A percentile compares a stretch with the other conserved stretches of the same genome.
These are phyloP conservation scores for Botryotinia globosa DNA, from an alignment of 2,329 filamentous ascomycete genomes.

Conservation along the genomic window DNA sequence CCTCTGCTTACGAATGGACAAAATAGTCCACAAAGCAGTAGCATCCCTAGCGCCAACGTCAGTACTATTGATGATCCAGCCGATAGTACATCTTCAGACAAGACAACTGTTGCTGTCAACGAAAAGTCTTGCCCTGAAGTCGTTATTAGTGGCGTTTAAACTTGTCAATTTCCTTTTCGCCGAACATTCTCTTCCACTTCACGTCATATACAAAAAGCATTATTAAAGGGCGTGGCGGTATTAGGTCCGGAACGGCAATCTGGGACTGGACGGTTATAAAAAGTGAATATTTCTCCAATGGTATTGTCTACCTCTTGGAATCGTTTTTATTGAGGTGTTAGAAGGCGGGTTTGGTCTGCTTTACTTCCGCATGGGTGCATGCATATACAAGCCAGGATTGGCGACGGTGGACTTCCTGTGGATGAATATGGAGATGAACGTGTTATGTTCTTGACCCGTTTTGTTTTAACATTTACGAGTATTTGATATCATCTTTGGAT, in stretches of 20 bases:
- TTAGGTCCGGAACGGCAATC: conserved; percentile 14
- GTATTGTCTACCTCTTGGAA: not conserved
- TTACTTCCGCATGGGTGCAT: conserved; percentile 12
- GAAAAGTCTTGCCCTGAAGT: conserved; percentile 32
- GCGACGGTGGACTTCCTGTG: conserved; percentile 10
- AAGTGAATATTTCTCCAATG: conserved; percentile 18
- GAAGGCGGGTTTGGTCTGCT: conserved; percentile 11
- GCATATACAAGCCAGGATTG: conserved; percentile 17
- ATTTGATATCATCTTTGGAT: not conserved
- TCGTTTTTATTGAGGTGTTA: conserved; percentile 6
- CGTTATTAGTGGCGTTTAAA: conserved; percentile 34
- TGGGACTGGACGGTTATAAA: conserved; percentile 12
- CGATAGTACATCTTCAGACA: conserved; percentile 29
- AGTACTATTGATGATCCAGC: conserved; percentile 44
- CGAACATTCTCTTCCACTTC: conserved; percentile 18
- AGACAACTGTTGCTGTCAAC: conserved; percentile 25
- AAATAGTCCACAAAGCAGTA: conserved; percentile 67
- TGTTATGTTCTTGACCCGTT: not conserved
- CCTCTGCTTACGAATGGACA: conserved; percentile 66
- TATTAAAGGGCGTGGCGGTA: conserved; percentile 21
- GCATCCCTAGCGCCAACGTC: conserved; percentile 60
- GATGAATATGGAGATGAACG: not conserved
- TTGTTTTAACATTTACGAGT: conserved; percentile 7
- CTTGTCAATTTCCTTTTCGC: conserved; percentile 4
- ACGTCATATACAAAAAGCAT: conserved; percentile 20